phyloP scores from a whole-genome alignment of 768 basidiomycete species.

The Tylopilus vinaceipallidus region DNA sequence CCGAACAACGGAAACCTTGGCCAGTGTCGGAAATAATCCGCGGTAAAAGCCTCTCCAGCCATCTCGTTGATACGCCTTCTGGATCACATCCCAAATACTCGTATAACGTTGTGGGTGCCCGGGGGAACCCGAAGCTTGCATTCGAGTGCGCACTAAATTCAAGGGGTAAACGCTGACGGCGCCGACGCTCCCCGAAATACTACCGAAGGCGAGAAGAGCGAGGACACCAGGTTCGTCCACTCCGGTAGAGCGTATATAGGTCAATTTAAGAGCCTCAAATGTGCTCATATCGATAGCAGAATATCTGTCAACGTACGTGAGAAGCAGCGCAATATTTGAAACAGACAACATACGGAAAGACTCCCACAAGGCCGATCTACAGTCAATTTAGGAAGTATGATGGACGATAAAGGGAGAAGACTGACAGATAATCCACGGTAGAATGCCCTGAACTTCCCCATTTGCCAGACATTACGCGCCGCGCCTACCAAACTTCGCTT shows the following conservation, averaged over 20 bases:
- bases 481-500: conserved; percentile 60
- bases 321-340: background rate
- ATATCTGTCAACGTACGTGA: conserved; percentile 45
- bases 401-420: conserved; percentile 19
- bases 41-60: conserved; percentile 96
- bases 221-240: conserved; percentile 88
- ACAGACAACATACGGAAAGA: conserved; percentile 76
- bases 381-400: conserved; percentile 13
- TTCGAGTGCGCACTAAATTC: conserved; percentile 87
- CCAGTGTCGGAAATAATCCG: conserved; percentile 87
- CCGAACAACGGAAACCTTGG: conserved; percentile 57
- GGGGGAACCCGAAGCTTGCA: conserved; percentile 94
- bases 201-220: conserved; percentile 86
- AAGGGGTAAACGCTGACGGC: conserved; percentile 92
- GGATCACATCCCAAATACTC: conserved; percentile 82
- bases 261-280: conserved; percentile 92
- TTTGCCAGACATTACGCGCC: conserved; percentile 68
- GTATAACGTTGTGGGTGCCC: conserved; percentile 91
- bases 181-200: conserved; percentile 89
- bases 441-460: conserved; percentile 80
- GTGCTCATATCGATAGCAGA: conserved; percentile 98
- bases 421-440: conserved; percentile 89
- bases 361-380: conserved; percentile 91
- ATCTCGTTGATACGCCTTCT: conserved; percentile 77
- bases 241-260: conserved; percentile 83